phyloP scores from a whole-genome alignment of 2,329 filamentous ascomycete species.

The Tolypocladium tropicale region DNA sequence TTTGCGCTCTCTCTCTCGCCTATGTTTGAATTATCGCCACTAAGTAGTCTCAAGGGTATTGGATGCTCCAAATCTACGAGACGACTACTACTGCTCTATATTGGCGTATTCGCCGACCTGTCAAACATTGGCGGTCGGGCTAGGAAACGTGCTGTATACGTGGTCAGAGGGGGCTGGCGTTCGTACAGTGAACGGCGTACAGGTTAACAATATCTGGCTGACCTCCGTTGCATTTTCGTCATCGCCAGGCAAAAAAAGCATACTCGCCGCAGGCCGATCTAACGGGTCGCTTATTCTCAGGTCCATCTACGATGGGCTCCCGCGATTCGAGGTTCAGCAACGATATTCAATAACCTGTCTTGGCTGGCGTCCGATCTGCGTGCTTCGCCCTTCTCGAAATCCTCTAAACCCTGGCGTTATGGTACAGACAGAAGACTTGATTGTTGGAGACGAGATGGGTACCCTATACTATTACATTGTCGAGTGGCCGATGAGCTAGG shows the following conservation, averaged over 20 bases:
- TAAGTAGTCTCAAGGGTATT: constrained; percentile 48
- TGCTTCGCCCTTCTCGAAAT: constrained; percentile 40
- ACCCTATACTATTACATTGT: constrained; percentile 81
- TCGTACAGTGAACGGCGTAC: constrained; percentile 27
- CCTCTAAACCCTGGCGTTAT: constrained; percentile 33
- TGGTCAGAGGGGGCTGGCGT: constrained; percentile 76
- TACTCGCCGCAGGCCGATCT: constrained; percentile 76
- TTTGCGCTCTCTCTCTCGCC: constrained; percentile 27
- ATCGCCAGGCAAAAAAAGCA: constrained; percentile 58
- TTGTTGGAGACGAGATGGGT: constrained; percentile 77
- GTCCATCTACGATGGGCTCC: constrained; percentile 59
- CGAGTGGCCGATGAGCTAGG: constrained; percentile 66
- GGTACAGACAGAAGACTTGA: constrained; percentile 68
- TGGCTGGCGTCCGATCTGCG: constrained; percentile 62
- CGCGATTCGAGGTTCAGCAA: constrained; percentile 68
- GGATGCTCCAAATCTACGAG: constrained; percentile 78
- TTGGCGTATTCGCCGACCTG: constrained; percentile 72
- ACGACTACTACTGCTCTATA: constrained; percentile 92
- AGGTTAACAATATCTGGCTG: constrained; percentile 38
- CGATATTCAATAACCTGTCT: constrained; percentile 67
- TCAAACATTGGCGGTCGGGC: constrained; percentile 71
- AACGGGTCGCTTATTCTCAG: constrained; percentile 68
- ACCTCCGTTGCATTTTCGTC: constrained; percentile 92
- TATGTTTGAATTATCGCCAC: neutral
- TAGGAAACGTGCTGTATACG: constrained; percentile 70